Evolutionary conservation across 176 grass and related monocot species (phyloP).

Genomic region (Bromus sterilis): DNA sequence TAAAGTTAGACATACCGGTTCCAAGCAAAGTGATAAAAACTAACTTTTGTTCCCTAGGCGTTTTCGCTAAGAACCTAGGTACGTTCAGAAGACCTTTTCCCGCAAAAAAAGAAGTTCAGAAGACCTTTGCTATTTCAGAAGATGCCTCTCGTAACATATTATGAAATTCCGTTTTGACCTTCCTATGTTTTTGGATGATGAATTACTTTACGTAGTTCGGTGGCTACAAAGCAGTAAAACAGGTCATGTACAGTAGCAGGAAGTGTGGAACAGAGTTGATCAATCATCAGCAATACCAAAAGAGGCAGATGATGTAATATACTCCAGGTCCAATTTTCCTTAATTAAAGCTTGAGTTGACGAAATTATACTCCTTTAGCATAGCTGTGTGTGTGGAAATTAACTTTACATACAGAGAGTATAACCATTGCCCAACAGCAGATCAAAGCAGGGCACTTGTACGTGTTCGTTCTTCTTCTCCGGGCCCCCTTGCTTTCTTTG

Average conservation of each 20-base stretch:
- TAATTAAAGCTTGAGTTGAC: conserved; percentile 9
- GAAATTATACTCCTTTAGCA: conserved; percentile 6
- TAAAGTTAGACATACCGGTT: too few species aligned
- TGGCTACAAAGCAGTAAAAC: not conserved
- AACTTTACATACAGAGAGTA: conserved; percentile 53
- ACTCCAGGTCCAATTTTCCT: not conserved
- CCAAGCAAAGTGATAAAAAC: too few species aligned
- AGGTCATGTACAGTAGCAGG: not conserved
- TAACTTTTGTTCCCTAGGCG: too few species aligned
- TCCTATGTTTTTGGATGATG: not conserved
- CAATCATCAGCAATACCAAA: not conserved
- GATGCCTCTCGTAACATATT: too few species aligned
- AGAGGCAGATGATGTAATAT: not conserved
- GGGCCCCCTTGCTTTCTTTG: too few species aligned
- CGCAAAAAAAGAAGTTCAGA: too few species aligned
- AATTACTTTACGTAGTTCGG: not conserved
- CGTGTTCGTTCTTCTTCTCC: not conserved
- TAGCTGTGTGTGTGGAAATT: conserved; percentile 14
- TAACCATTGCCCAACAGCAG: not conserved
- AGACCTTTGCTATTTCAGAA: too few species aligned
- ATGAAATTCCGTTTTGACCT: too few species aligned
- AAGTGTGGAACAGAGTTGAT: not conserved
- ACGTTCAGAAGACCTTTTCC: too few species aligned
- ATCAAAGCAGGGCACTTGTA: not conserved
- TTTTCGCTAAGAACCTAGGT: too few species aligned